Evolutionary conservation across 257 asterid species (phyloP), one percentile per base, ranked within the genome.

Genomic region (Anisodus acutangulus): DNA sequence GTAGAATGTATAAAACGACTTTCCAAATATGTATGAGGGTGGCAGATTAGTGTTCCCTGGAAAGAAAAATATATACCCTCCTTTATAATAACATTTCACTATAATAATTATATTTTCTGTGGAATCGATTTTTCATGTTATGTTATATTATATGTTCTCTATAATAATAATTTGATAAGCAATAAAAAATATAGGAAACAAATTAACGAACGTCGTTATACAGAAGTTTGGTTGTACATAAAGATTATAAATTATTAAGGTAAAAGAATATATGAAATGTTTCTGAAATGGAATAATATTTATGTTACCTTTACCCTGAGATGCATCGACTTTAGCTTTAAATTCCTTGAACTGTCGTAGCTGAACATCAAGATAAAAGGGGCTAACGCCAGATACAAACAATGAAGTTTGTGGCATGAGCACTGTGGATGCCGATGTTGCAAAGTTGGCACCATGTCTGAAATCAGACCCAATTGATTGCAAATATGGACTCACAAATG

Each of bases 391-490:
- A 0, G 86, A 85, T 54, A 87, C 93, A 86, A 90, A 92, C 16
- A 92, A 69, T 22, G 97, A 94, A 10, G 92, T 84, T 79, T 87
- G 90, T 76, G 98, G 98, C 83, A 88, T 91, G 19, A 87, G 86
- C 5, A 88, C 97, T 15, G 98, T 89, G 7, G 97, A 90, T 78
- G 93, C 93, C 7, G 88, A 83, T 54, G 92, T 90, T 19, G 98
- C 98, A 85, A 91, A 92, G 87, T 93, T 91, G 80, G 84, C 97
- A 19, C 95, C 94, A 72, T 93, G 92, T 49, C 80, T 91, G 85
- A 8, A 94, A 80, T 94, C 91, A 8, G 97, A 94, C 45, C 94
- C 95, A 76, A 90, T 85, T 49, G 97, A 90, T 74, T 90, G 88
- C 58, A 93, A 88, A 84, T 92, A 93, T 80, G 97, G 98, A 85